These are phyloP conservation scores for Pythium monospermum DNA, from an alignment of 352 stramenopile species.

Conservation along the genomic window DNA sequence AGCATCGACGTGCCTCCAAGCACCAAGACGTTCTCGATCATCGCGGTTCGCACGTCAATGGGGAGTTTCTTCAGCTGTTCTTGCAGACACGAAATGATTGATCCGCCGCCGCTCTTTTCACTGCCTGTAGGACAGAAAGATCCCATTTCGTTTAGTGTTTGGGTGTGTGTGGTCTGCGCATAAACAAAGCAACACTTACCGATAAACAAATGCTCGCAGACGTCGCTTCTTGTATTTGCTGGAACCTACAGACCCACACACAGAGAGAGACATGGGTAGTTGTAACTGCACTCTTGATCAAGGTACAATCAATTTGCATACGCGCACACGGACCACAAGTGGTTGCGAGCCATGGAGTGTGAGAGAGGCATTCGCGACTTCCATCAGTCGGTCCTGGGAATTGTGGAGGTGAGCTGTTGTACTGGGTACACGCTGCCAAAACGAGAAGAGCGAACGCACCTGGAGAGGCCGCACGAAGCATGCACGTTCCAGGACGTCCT, in stretches of 20 bases:
- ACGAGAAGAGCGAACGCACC: background rate
- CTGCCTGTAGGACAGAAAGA: no score
- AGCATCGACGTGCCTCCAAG: slow-evolving; percentile 76
- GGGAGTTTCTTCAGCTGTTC: slow-evolving; percentile 51
- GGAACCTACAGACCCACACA: slow-evolving; percentile 16
- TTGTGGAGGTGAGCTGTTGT: no score
- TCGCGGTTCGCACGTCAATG: slow-evolving; percentile 54
- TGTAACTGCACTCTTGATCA: background rate
- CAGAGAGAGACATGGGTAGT: background rate
- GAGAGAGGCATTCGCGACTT: slow-evolving; percentile 17
- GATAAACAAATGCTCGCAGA: slow-evolving; percentile 25
- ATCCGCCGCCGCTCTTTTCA: slow-evolving; percentile 36
- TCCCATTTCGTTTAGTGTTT: no score
- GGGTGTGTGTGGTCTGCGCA: no score
- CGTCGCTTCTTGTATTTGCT: slow-evolving; percentile 9
- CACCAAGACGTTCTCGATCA: slow-evolving; percentile 74
- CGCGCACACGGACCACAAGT: slow-evolving; percentile 14
- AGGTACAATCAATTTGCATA: no score
- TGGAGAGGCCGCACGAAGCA: slow-evolving; percentile 60
- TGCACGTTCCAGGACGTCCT: slow-evolving; percentile 69
- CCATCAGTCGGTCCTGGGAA: slow-evolving; percentile 21
- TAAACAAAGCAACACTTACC: no score
- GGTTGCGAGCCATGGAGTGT: background rate
- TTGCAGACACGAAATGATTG: slow-evolving; percentile 50
- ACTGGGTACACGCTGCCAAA: no score